Conservation (phyloP, 805 yeast genomes). For the Cyberlindnera americana region DNA sequence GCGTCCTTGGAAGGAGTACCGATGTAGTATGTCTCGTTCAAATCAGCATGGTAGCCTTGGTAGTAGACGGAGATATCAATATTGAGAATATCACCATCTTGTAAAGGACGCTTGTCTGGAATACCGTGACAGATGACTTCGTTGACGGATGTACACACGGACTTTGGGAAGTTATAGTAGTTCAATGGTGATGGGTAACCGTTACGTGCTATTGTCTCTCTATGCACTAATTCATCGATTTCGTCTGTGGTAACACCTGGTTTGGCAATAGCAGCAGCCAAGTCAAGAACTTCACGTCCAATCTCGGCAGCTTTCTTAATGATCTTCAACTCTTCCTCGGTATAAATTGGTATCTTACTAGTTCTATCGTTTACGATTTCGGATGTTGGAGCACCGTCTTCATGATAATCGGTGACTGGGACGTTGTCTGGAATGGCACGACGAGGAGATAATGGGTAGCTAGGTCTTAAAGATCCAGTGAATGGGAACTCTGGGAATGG, state of each 20-base stretch:
- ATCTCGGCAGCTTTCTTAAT: slow-evolving; percentile 71
- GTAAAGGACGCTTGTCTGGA: slow-evolving; percentile 81
- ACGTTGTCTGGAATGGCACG: slow-evolving; percentile 70
- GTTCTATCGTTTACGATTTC: slow-evolving; percentile 74
- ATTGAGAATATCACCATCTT: slow-evolving; percentile 94
- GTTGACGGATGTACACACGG: slow-evolving; percentile 89
- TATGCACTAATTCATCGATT: slow-evolving; percentile 80
- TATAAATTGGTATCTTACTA: slow-evolving; percentile 59
- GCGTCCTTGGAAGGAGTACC: slow-evolving; percentile 82
- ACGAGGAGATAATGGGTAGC: slow-evolving; percentile 75
- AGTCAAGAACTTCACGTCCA: slow-evolving; percentile 87
- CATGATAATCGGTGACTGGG: slow-evolving; percentile 79
- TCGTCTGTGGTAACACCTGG: slow-evolving; percentile 95
- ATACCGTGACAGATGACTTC: slow-evolving; percentile 97
- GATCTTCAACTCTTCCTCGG: slow-evolving; percentile 65
- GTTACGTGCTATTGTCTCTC: slow-evolving; percentile 81
- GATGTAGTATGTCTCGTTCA: slow-evolving; percentile 95
- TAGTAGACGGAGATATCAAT: slow-evolving; percentile 83
- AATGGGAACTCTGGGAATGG: slow-evolving; percentile 82
- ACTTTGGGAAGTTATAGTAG: slow-evolving; percentile 90
- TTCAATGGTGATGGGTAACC: slow-evolving; percentile 95
- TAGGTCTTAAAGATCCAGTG: slow-evolving; percentile 72
- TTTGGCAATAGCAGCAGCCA: slow-evolving; percentile 74
- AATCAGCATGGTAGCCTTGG: slow-evolving; percentile 89
- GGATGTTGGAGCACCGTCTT: slow-evolving; percentile 68